Conservation (phyloP, 2,329 filamentous ascomycete genomes). For the Raffaelea deltoideospora region DNA sequence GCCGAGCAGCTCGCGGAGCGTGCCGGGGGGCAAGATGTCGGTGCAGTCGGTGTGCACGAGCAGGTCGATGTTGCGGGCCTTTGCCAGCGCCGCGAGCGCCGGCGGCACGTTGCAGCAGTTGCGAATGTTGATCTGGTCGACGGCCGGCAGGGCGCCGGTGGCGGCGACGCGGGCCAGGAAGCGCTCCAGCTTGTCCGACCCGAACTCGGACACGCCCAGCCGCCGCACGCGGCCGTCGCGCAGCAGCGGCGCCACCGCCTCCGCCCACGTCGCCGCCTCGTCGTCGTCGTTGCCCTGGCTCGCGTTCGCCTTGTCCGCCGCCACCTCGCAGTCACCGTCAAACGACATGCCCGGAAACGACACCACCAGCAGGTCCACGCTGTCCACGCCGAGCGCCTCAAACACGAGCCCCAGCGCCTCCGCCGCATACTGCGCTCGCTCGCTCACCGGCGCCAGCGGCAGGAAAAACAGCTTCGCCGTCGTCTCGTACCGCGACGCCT, state of each 20-base stretch:
- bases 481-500: constrained; percentile 76
- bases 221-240: constrained; percentile 54
- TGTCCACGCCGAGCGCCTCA: constrained; percentile 59
- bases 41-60: constrained; percentile 90
- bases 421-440: constrained; percentile 53
- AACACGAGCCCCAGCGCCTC: constrained; percentile 71
- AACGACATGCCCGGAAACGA: constrained; percentile 91
- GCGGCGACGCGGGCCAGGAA: constrained; percentile 53
- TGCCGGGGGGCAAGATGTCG: constrained; percentile 76
- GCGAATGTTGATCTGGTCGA: constrained; percentile 91
- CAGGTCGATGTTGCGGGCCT: constrained; percentile 67
- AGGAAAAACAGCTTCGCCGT: constrained; percentile 94
- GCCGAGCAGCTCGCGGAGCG: constrained; percentile 69
- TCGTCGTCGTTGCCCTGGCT: constrained; percentile 51
- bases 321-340: constrained; percentile 79
- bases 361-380: constrained; percentile 77
- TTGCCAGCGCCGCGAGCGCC: constrained; percentile 71
- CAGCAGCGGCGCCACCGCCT: constrained; percentile 55
- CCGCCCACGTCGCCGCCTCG: constrained; percentile 52
- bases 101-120: constrained; percentile 95
- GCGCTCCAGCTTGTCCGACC: constrained; percentile 62
- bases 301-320: constrained; percentile 48
- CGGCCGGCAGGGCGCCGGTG: constrained; percentile 51
- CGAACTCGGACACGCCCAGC: constrained; percentile 84
- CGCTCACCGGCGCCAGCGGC: constrained; percentile 43